These are phyloP conservation scores for Fusarium sp. DNA, from an alignment of 2,329 filamentous ascomycete species.

Conservation along the genomic window DNA sequence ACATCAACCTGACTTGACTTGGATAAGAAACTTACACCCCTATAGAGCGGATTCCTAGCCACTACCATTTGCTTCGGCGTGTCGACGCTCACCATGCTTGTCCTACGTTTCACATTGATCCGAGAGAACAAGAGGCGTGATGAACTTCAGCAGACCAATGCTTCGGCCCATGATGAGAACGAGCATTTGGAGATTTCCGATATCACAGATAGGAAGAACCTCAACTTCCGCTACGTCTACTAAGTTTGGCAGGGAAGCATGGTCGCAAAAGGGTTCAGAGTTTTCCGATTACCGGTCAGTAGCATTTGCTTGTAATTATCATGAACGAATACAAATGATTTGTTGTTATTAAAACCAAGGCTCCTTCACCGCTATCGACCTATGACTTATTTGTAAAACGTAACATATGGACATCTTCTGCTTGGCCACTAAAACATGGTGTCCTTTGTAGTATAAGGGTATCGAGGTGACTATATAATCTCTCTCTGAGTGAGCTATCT, in stretches of 20 bases:
- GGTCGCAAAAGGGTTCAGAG: rapidly evolving
- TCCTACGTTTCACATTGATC: slow-evolving; percentile 27
- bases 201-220: slow-evolving; percentile 35
- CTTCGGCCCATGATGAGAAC: background rate
- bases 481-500: no score
- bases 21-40: background rate
- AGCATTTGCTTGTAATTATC: background rate
- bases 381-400: no score
- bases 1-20: rapidly evolving
- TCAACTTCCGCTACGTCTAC: slow-evolving; percentile 42
- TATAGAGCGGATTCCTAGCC: slow-evolving; percentile 41
- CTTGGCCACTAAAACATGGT: no score
- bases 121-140: slow-evolving; percentile 37
- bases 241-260: background rate
- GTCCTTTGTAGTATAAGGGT: no score
- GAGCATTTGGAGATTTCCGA: slow-evolving; percentile 36
- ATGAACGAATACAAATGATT: background rate
- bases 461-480: no score
- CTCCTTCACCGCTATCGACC: background rate
- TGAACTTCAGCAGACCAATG: slow-evolving; percentile 6
- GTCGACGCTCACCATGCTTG: slow-evolving; percentile 30
- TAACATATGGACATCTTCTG: no score
- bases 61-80: slow-evolving; percentile 40
- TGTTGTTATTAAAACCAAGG: background rate
- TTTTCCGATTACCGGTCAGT: background rate